phyloP scores from a whole-genome alignment of 1,284 basidiomycete species.

The Apiotrichum gracile region DNA sequence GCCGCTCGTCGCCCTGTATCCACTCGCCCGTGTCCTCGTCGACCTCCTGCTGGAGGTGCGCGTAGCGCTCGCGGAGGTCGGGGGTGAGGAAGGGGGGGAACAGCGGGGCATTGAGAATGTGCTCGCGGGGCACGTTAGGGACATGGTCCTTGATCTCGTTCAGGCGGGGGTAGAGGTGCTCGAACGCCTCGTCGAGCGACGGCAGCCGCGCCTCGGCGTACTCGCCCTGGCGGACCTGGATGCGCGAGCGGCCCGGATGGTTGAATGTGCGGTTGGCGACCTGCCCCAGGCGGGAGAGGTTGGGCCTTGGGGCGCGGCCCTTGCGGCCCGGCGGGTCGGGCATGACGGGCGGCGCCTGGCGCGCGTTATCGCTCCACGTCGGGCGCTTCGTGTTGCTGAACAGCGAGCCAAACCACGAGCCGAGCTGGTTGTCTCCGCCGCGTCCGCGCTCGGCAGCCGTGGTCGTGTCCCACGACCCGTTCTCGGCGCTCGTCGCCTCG shows the following conservation, averaged over 20 bases:
- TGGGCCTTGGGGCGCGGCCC: conserved; percentile 1
- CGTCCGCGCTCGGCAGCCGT: background rate
- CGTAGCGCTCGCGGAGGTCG: conserved; percentile 30
- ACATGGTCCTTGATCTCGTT: conserved; percentile 27
- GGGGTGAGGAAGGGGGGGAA: conserved; percentile 36
- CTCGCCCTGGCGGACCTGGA: conserved; percentile 18
- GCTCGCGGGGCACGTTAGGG: conserved; percentile 31
- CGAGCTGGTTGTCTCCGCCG: background rate
- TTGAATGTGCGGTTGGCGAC: conserved; percentile 3
- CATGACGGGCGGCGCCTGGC: background rate
- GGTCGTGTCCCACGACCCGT: background rate
- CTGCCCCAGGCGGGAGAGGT: conserved; percentile 4
- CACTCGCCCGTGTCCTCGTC: conserved; percentile 25
- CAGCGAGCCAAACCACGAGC: too few relatives aligned
- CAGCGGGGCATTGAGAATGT: conserved; percentile 32
- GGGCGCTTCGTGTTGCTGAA: background rate
- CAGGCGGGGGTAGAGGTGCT: conserved; percentile 27
- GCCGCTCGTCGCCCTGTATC: conserved; percentile 24
- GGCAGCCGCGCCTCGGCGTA: conserved; percentile 27
- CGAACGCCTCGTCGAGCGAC: conserved; percentile 34
- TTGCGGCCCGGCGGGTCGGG: too few relatives aligned
- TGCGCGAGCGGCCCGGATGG: conserved; percentile 22
- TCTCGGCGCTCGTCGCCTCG: background rate
- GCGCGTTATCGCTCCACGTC: background rate
- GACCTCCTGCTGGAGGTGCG: conserved; percentile 30